Base-by-base conservation (phyloP, 176 grass and related monocot genomes). In the Avena atlantica region DNA sequence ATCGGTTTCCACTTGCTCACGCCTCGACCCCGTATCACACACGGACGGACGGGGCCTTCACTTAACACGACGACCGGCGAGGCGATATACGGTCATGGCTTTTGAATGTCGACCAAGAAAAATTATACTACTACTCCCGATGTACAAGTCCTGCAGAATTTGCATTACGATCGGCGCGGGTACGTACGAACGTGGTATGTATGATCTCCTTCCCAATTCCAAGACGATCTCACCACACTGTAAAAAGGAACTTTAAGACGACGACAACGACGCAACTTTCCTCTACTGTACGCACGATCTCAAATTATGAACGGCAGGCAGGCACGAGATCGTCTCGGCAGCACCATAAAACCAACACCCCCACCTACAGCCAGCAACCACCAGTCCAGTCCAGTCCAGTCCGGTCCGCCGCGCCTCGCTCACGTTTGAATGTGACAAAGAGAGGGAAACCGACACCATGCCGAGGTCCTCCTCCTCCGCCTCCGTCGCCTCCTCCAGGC, bases 371-470 rank as follows among this genome's bases (percentile, higher is more conserved):
- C 87, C 62, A 7, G 11, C 88, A 77, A 20, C 89, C 45, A 9
- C 27, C 16, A 24, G 1, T n/a, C 13, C 60, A 25, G 21, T 63
- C 23, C 68, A 40, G 37, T 40, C 37, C 37, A 40, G 37, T 40
- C 37, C 37, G 0, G 40, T 42, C 40, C 49, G 56, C 31, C 65
- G 17, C 63, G 42, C 70, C 40, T 14, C 12, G 12, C 0, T 52
- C 78, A 37, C 70, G 56, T 78, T 95, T 89, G 86, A 90, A 95
- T 90, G 89, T 93, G 91, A 93, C 79, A 82, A 91, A 86, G 91
- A 87, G 93, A 91, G 88, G 90, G 93, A 85, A 88, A 81, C 15
- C 53, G 6, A 1, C 55, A 20, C 81, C 7, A 85, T 91, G 89
- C 73, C 87, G 49, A 80, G 67, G 85, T 91, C 82, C 24, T 79